Evolutionary conservation across 176 grass and related monocot species (phyloP).

Genomic region (Urochloa ruziziensis): DNA sequence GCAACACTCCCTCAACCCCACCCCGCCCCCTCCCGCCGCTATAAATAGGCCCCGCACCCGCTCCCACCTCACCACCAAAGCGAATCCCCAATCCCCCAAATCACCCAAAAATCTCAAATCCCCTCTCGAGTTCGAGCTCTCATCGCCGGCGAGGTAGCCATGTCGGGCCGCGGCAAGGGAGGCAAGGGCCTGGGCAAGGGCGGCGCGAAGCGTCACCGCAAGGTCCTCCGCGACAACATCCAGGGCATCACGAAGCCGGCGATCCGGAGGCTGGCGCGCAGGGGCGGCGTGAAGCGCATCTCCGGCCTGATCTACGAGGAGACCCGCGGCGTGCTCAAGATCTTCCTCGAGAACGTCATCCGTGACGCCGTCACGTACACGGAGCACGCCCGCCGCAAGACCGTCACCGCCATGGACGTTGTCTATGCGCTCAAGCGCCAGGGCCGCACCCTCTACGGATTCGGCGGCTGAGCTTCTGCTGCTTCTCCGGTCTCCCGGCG

Average conservation of each 20-base stretch:
- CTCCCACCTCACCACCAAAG: fast-evolving
- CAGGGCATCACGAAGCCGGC: conserved; percentile 74
- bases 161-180: conserved; percentile 63
- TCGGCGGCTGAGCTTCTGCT: conserved; percentile 26
- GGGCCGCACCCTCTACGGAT: conserved; percentile 72
- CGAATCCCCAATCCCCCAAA: neutral
- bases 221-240: conserved; percentile 75
- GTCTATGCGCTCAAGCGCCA: conserved; percentile 75
- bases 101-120: neutral
- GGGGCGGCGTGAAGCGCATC: conserved; percentile 74
- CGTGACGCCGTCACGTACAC: conserved; percentile 76
- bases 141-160: neutral
- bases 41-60: neutral
- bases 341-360: conserved; percentile 84
- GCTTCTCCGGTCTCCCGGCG: neutral
- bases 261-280: conserved; percentile 47
- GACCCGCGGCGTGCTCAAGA: conserved; percentile 73
- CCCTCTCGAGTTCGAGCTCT: neutral
- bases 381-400: conserved; percentile 78
- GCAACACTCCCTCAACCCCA: neutral
- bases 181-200: conserved; percentile 70
- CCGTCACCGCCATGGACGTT: conserved; percentile 77
- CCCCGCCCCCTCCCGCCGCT: neutral
- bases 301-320: conserved; percentile 67
- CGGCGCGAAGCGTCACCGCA: conserved; percentile 66